These are phyloP conservation scores for Epichloe glyceriae DNA, from an alignment of 2,329 filamentous ascomycete species.

Conservation along the genomic window DNA sequence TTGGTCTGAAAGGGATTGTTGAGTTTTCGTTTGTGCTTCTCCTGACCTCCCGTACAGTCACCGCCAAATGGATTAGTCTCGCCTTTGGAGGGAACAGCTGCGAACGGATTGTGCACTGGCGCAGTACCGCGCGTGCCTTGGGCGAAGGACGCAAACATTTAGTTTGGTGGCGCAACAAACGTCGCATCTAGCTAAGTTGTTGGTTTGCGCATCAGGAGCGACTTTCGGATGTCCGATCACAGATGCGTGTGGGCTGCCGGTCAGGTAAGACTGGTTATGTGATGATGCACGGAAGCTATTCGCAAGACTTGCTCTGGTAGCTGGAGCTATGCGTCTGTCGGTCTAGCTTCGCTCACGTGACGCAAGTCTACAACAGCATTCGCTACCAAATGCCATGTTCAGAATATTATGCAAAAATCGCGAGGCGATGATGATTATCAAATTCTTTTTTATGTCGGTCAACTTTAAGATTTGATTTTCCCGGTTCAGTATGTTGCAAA, in stretches of 20 bases:
- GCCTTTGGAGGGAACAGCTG: conserved; percentile 6
- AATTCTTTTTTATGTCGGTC: no score
- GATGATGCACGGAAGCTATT: conserved; percentile 4
- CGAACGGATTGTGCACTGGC: conserved; percentile 24
- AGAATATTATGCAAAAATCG: no score
- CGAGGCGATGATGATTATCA: no score
- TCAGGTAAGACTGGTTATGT: neutral
- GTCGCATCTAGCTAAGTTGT: conserved; percentile 25
- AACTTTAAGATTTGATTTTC: no score
- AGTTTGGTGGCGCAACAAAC: conserved; percentile 26
- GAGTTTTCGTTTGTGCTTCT: conserved; percentile 15
- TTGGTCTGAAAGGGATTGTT: conserved; percentile 17
- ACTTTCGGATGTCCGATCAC: neutral
- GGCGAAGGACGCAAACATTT: conserved; percentile 26
- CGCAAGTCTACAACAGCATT: neutral
- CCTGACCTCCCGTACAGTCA: conserved; percentile 17
- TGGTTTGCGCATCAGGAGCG: conserved; percentile 20
- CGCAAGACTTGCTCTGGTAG: neutral
- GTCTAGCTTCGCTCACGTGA: conserved; percentile 4
- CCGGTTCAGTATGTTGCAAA: no score
- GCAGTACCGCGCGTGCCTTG: conserved; percentile 22
- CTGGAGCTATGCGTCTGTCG: neutral
- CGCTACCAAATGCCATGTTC: no score
- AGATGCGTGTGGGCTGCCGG: neutral
- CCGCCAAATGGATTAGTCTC: conserved; percentile 16